These are phyloP conservation scores for Nakaseomyces delphensis DNA, from an alignment of 1,139 yeast genomes.

Conservation along the genomic window DNA sequence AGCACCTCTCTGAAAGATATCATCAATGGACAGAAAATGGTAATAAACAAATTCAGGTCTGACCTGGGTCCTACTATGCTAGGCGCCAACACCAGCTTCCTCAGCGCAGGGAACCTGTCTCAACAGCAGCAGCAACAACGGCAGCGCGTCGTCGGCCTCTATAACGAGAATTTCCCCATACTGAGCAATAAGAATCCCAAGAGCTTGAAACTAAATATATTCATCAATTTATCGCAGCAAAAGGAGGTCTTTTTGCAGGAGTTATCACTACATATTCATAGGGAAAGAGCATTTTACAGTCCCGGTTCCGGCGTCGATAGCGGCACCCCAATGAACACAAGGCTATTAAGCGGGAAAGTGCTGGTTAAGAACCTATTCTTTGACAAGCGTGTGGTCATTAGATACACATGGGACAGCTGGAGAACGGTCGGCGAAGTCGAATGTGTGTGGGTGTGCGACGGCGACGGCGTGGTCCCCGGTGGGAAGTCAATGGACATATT, in stretches of 20 bases:
- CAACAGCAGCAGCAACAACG: not conserved
- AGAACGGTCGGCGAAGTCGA: slow-evolving; percentile 25
- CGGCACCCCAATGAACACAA: slow-evolving; percentile 6
- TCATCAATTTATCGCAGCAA: slow-evolving; percentile 23
- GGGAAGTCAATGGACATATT: slow-evolving; percentile 27
- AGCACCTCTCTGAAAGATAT: not conserved
- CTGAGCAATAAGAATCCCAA: slow-evolving; percentile 27
- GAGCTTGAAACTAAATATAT: slow-evolving; percentile 25
- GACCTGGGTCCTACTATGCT: not conserved
- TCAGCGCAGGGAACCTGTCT: not conserved
- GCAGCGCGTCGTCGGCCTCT: slow-evolving; percentile 20
- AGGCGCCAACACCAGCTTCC: not conserved
- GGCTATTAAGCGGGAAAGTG: slow-evolving; percentile 22
- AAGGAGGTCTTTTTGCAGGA: slow-evolving; percentile 27
- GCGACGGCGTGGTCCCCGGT: slow-evolving; percentile 27
- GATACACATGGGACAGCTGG: slow-evolving; percentile 30
- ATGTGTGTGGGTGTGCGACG: slow-evolving; percentile 26
- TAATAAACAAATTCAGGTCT: slow-evolving; percentile 2
- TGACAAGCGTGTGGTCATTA: slow-evolving; percentile 26
- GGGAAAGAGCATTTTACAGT: slow-evolving; percentile 7
- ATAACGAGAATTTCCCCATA: slow-evolving; percentile 27
- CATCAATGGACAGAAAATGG: not conserved
- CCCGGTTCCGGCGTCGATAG: slow-evolving; percentile 2
- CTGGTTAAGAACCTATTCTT: slow-evolving; percentile 27
- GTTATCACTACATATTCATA: slow-evolving; percentile 22